A percentile compares a stretch with the other conserved stretches of the same genome.
Evolutionary conservation across 1,284 basidiomycete genomes (phyloP).

Genomic region (Stereum hirsutum): DNA sequence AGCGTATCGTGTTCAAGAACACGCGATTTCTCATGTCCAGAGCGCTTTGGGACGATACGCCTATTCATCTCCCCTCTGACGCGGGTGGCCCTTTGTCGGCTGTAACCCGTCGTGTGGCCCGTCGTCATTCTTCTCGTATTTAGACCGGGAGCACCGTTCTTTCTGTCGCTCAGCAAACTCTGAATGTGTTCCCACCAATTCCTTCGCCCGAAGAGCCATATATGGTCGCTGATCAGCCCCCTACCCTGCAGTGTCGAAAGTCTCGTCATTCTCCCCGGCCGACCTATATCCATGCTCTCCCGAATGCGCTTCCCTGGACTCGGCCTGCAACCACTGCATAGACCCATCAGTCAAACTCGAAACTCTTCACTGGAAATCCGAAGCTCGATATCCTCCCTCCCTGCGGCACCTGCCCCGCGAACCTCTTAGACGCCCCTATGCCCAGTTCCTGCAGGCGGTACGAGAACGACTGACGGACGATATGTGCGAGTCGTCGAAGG

Average conservation of each 20-base stretch:
- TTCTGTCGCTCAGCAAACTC: not conserved
- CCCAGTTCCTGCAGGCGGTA: constrained; percentile 35
- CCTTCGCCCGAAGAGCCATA: constrained; percentile 23
- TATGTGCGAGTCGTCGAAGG: constrained; percentile 25
- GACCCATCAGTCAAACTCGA: constrained; percentile 12
- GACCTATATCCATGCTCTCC: constrained; percentile 44
- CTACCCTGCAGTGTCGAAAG: constrained; percentile 13
- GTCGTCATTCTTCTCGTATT: not conserved
- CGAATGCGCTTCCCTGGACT: constrained; percentile 29
- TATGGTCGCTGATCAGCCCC: constrained; percentile 6
- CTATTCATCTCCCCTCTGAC: not conserved
- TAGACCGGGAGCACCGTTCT: not conserved
- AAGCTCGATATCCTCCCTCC: constrained; percentile 13
- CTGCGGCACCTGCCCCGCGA: constrained; percentile 32
- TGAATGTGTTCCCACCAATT: constrained; percentile 12
- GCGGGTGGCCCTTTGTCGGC: not conserved
- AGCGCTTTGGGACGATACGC: not conserved
- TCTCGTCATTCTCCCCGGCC: constrained; percentile 31
- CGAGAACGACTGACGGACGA: constrained; percentile 45
- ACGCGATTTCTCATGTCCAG: not conserved
- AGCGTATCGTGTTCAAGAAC: not conserved
- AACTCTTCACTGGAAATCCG: constrained; percentile 11
- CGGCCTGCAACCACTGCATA: constrained; percentile 34
- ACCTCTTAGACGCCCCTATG: constrained; percentile 34
- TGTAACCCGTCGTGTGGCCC: not conserved